A percentile compares a stretch with the other conserved stretches of the same genome.
Conservation (phyloP, 345 rosid genomes). For the Salix dunnii region DNA sequence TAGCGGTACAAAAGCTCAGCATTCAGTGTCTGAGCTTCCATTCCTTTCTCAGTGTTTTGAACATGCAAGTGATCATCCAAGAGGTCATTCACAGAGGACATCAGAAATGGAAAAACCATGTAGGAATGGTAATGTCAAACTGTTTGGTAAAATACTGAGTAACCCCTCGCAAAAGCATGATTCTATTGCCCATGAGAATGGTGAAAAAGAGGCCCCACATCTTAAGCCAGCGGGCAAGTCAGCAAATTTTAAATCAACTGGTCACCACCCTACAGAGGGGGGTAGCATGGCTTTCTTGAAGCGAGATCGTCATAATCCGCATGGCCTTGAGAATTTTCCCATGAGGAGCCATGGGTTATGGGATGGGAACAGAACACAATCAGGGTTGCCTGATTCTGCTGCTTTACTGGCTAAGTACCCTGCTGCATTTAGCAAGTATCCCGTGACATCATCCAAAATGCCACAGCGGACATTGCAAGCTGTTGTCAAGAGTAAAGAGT, state of each 20-base stretch:
- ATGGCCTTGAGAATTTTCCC: slow-evolving; percentile 56
- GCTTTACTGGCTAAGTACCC: slow-evolving; percentile 68
- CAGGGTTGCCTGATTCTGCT: slow-evolving; percentile 76
- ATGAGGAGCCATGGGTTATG: slow-evolving; percentile 68
- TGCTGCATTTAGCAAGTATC: slow-evolving; percentile 52
- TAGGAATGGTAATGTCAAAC: slow-evolving; percentile 69
- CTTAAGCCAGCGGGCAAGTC: slow-evolving; percentile 36
- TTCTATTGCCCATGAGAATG: slow-evolving; percentile 28
- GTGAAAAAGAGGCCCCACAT: slow-evolving; percentile 32
- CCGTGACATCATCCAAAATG: slow-evolving; percentile 30
- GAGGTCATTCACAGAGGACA: slow-evolving; percentile 36
- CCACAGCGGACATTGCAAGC: slow-evolving; percentile 41
- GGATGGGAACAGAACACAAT: slow-evolving; percentile 80
- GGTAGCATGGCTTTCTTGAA: slow-evolving; percentile 32
- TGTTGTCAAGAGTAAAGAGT: slow-evolving; percentile 30
- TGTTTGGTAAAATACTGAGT: slow-evolving; percentile 79
- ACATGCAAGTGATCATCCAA: slow-evolving; percentile 33
- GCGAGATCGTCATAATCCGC: slow-evolving; percentile 43
- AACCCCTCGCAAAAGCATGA: slow-evolving; percentile 32
- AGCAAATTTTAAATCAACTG: slow-evolving; percentile 34
- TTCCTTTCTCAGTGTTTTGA: slow-evolving; percentile 29
- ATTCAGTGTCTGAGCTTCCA: slow-evolving; percentile 40
- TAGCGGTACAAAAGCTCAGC: slow-evolving; percentile 26
- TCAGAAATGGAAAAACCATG: slow-evolving; percentile 47
- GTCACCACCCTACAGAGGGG: slow-evolving; percentile 34